Evolutionary conservation across 805 yeast genomes (phyloP).

Genomic region (Hanseniaspora mollemarum): DNA sequence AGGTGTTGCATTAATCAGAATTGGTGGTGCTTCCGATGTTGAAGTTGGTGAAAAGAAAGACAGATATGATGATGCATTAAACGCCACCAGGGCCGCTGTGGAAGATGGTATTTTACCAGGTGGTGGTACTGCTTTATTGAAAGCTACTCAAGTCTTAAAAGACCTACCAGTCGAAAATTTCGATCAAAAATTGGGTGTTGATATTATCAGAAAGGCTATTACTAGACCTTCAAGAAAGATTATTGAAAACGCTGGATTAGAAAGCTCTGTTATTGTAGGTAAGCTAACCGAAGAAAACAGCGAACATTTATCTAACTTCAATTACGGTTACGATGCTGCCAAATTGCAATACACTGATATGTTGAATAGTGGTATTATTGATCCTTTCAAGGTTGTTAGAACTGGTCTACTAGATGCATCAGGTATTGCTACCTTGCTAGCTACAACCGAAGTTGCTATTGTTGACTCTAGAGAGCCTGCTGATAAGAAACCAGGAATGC

Average conservation of each 20-base stretch:
- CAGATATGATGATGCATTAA: constrained; percentile 94
- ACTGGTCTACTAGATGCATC: constrained; percentile 91
- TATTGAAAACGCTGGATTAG: constrained; percentile 93
- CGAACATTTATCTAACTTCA: constrained; percentile 52
- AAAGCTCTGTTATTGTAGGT: constrained; percentile 93
- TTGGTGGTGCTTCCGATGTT: constrained; percentile 93
- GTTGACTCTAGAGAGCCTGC: constrained; percentile 87
- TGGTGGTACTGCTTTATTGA: constrained; percentile 96
- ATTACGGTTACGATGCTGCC: constrained; percentile 82
- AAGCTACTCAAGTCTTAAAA: constrained; percentile 72
- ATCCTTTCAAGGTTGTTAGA: constrained; percentile 96
- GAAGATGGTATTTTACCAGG: constrained; percentile 98
- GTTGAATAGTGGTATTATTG: constrained; percentile 94
- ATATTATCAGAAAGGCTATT: constrained; percentile 83
- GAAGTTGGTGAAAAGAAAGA: constrained; percentile 99
- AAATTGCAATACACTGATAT: constrained; percentile 90
- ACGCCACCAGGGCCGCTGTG: constrained; percentile 98
- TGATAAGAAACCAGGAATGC: constrained; percentile 46
- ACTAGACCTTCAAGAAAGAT: constrained; percentile 92
- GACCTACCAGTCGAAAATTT: constrained; percentile 69
- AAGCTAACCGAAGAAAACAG: constrained; percentile 42
- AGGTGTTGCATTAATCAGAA: constrained; percentile 96
- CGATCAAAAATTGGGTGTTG: constrained; percentile 93
- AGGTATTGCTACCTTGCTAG: constrained; percentile 93
- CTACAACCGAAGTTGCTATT: constrained; percentile 97